A percentile compares a stretch with the other conserved stretches of the same genome.
Conservation (phyloP, 2,329 filamentous ascomycete genomes). For the Periconia digitata region DNA sequence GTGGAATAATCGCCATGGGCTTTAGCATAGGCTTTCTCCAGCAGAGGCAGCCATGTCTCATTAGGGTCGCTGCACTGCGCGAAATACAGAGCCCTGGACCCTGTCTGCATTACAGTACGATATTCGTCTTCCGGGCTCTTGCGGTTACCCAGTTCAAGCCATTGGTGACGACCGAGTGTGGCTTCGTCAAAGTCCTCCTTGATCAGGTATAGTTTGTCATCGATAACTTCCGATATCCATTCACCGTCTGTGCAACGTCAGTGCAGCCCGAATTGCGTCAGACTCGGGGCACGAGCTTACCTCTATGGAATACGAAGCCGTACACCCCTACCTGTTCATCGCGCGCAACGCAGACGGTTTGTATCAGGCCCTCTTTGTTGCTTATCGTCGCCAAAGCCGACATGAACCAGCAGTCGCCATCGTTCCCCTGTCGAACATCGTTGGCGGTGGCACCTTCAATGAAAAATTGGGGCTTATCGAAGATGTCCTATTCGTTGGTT, state of each 20-base stretch:
- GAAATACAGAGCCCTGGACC: conserved; percentile 77
- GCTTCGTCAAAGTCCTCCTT: conserved; percentile 78
- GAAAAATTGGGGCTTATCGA: conserved; percentile 74
- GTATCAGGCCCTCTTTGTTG: conserved; percentile 71
- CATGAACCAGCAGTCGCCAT: conserved; percentile 86
- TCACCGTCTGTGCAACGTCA: conserved; percentile 65
- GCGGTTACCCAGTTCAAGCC: conserved; percentile 71
- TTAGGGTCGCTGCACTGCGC: conserved; percentile 74
- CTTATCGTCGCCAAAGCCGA: conserved; percentile 76
- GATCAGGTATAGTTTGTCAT: conserved; percentile 85
- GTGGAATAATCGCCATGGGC: conserved; percentile 77
- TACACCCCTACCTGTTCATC: conserved; percentile 78
- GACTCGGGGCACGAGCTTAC: conserved; percentile 40
- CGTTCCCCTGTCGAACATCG: conserved; percentile 76
- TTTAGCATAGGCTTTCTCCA: conserved; percentile 85
- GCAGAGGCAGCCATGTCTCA: conserved; percentile 78
- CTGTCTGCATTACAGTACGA: conserved; percentile 68
- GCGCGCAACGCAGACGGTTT: conserved; percentile 71
- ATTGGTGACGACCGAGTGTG: conserved; percentile 70
- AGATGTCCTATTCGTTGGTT: conserved; percentile 65
- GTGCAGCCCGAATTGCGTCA: conserved; percentile 11
- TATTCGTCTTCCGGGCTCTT: conserved; percentile 73
- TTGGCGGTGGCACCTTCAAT: conserved; percentile 75
- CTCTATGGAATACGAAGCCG: conserved; percentile 79
- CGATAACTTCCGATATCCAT: conserved; percentile 89